Evolutionary conservation across 495 filamentous ascomycete genomes (phyloP).

Genomic region (Staphylotrichum longicolle): DNA sequence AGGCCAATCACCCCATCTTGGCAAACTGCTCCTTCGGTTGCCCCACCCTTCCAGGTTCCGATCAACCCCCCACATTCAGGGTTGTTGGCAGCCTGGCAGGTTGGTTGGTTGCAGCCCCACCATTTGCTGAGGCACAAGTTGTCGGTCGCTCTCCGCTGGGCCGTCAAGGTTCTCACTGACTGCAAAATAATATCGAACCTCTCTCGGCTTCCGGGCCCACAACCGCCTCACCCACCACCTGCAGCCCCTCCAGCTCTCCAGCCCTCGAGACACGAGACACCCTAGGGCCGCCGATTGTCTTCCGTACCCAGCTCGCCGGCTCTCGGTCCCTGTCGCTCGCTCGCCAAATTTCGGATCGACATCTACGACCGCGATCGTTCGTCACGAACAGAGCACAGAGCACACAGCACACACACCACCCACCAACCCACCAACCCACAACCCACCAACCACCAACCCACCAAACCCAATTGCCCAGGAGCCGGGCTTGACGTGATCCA

Average conservation of each 20-base stretch:
- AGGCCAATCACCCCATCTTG: background rate
- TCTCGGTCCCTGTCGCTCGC: background rate
- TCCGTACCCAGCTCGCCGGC: background rate
- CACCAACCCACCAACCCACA: too few relatives aligned
- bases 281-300: constrained; percentile 1
- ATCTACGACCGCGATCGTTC: constrained; percentile 2
- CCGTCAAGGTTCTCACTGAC: constrained; percentile 31
- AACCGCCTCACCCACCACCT: constrained; percentile 3
- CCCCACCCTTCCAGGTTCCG: background rate
- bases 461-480: too few relatives aligned
- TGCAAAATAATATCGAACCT: constrained; percentile 27
- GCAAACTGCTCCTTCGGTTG: background rate
- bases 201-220: constrained; percentile 19
- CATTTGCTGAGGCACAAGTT: background rate
- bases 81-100: background rate
- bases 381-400: background rate
- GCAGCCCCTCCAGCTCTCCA: too few relatives aligned
- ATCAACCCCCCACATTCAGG: constrained; percentile 10
- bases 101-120: background rate
- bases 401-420: too few relatives aligned
- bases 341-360: constrained; percentile 1
- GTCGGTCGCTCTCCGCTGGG: constrained; percentile 5
- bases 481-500: too few relatives aligned
- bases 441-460: too few relatives aligned
- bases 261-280: constrained; percentile 2